Percentiles rank a stretch among this genome's conserved stretches.
phyloP scores from a whole-genome alignment of 169 alveolate genomes.

The Eimeria zaria region DNA sequence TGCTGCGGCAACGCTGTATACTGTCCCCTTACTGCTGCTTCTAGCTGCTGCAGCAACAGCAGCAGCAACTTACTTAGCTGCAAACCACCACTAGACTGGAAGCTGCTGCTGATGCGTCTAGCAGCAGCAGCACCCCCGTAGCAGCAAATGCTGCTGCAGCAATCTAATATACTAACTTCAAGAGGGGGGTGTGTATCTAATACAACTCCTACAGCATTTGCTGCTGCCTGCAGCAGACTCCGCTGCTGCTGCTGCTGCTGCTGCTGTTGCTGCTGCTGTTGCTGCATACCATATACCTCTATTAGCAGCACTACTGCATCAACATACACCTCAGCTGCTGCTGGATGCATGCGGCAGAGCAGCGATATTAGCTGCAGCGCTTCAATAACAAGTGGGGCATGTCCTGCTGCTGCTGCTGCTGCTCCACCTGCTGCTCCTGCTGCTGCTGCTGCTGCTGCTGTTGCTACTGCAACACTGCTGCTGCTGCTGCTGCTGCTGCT shows the following conservation, averaged over 20 bases:
- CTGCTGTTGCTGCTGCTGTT: constrained; percentile 68
- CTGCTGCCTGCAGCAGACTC: constrained; percentile 68
- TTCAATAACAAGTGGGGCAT: constrained; percentile 11
- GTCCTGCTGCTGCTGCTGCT: too few species aligned
- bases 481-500: constrained; percentile 75
- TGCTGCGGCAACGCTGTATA: constrained; percentile 81
- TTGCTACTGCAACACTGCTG: background rate
- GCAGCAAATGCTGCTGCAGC: constrained; percentile 29
- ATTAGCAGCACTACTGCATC: constrained; percentile 44
- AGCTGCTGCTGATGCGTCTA: constrained; percentile 33
- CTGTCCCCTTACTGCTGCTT: constrained; percentile 79
- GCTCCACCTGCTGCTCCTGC: background rate
- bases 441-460: constrained; percentile 50
- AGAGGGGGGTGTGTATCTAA: constrained; percentile 52
- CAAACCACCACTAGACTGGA: background rate
- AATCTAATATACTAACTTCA: background rate
- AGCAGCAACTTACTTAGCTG: constrained; percentile 64
- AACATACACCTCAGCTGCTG: constrained; percentile 25
- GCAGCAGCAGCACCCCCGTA: constrained; percentile 76
- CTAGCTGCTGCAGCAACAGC: constrained; percentile 78
- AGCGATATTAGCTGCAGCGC: constrained; percentile 1
- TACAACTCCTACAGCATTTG: constrained; percentile 68
- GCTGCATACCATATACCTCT: constrained; percentile 50
- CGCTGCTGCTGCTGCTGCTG: constrained; percentile 72
- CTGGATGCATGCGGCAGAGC: constrained; percentile 25